Conservation (phyloP, 1,284 basidiomycete species). For the Apiotrichum porosum region DNA sequence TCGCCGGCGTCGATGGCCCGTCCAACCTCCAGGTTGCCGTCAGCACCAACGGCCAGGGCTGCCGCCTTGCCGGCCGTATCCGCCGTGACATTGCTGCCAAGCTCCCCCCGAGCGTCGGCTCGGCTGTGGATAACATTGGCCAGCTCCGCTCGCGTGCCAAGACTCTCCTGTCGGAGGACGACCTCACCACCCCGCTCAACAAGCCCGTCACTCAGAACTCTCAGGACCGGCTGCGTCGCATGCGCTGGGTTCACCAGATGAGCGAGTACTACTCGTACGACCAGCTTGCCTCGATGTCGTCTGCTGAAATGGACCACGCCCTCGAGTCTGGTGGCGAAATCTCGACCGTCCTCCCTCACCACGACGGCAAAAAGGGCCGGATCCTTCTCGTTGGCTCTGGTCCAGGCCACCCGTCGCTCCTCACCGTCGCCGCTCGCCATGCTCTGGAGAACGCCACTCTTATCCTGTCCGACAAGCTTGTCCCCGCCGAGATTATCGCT, state of each 20-base stretch:
- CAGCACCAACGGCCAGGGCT: conserved; percentile 88
- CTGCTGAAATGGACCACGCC: conserved; percentile 63
- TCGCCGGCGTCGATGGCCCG: conserved; percentile 51
- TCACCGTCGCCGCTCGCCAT: conserved; percentile 79
- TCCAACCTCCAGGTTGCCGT: conserved; percentile 77
- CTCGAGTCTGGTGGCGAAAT: conserved; percentile 42
- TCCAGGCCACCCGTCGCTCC: conserved; percentile 85
- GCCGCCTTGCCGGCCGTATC: conserved; percentile 74
- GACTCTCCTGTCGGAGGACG: conserved; percentile 46
- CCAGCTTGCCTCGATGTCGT: conserved; percentile 64
- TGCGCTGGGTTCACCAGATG: conserved; percentile 85
- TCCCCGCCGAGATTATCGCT: conserved; percentile 78
- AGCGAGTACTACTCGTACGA: conserved; percentile 91
- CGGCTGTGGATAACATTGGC: conserved; percentile 72
- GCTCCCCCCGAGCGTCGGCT: conserved; percentile 69
- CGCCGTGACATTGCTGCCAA: conserved; percentile 74
- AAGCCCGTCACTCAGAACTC: conserved; percentile 59
- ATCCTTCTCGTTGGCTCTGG: conserved; percentile 91
- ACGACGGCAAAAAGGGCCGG: conserved; percentile 54
- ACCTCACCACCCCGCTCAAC: conserved; percentile 66
- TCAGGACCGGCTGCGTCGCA: conserved; percentile 53
- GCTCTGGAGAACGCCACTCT: conserved; percentile 74
- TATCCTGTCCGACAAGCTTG: conserved; percentile 94
- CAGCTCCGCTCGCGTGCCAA: conserved; percentile 63
- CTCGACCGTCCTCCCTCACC: conserved; percentile 24